phyloP scores from a whole-genome alignment of 805 yeast species.

The Soucietia sequanensis region DNA sequence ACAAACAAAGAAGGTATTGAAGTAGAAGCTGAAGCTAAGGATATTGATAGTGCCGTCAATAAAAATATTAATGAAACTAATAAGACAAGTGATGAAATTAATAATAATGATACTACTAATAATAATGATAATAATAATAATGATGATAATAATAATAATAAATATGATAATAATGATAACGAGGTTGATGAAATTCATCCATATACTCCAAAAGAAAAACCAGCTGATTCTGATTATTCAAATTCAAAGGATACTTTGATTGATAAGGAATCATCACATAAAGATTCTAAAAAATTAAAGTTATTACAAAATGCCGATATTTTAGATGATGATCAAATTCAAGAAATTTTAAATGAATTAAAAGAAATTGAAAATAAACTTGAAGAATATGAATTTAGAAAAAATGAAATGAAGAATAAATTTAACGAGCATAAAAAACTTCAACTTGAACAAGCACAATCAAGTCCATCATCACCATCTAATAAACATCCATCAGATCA shows the following conservation, averaged over 20 bases:
- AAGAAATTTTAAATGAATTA: slow-evolving; percentile 31
- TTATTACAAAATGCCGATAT: slow-evolving; percentile 13
- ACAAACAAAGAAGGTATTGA: slow-evolving; percentile 3
- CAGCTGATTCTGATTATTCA: neutral
- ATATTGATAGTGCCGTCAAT: no score
- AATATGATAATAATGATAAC: neutral
- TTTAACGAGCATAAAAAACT: slow-evolving; percentile 20
- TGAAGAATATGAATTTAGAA: slow-evolving; percentile 35
- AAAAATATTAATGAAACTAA: no score
- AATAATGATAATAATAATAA: no score
- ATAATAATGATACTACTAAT: neutral
- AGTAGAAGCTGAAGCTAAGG: slow-evolving; percentile 4
- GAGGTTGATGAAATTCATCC: no score
- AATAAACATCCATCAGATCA: no score
- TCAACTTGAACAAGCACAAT: slow-evolving; percentile 7
- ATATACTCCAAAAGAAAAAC: slow-evolving; percentile 3
- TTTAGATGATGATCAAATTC: slow-evolving; percentile 29
- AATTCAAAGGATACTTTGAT: no score
- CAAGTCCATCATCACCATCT: no score
- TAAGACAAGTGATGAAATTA: neutral
- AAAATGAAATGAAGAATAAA: slow-evolving; percentile 32
- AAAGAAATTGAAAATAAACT: slow-evolving; percentile 36
- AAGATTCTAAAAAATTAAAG: neutral
- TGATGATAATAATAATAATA: neutral
- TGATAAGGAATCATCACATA: neutral